Base-by-base conservation (phyloP, 768 basidiomycete species). In the Vararia minispora region DNA sequence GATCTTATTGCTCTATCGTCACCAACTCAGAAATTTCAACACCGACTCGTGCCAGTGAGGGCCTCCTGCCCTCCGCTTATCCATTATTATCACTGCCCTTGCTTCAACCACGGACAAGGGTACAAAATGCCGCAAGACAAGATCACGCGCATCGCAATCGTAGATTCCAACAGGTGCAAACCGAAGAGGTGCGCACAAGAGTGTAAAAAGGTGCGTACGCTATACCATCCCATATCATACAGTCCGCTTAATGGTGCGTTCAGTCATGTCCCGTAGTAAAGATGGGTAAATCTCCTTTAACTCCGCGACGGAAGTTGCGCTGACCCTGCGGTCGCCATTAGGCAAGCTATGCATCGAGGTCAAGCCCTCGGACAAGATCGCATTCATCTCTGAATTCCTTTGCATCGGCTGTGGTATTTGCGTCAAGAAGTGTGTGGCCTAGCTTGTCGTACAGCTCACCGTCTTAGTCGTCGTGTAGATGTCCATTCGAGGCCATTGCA, bases 401-500 rank as follows among this genome's bases (percentile, higher is more conserved):
- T 99, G 95, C 58, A 99, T 99, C 44, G 95, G 95, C 52, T 99
- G 95, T 61, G 95, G 95, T 85, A 98, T 99, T 54, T 99, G 95
- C 58, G 92, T 97, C 24, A 97, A 98, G 66, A 99, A 97, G 94
- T 95, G 54, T 57, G 82, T 64, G 5, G 6, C 3, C 3, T 17
- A 12, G 6, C 7, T 8, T 22, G 8, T 9, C 3, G 4, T 18
- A 12, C 21, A n/a, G 13, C 11, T 13, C 8, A 35, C 5, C 16
- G 28, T 41, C 29, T 17, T 33, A 8, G 17, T 13, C 25, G 27
- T 17, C 12, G 8, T 33, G 26, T 28, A 98, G 94, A 63, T 99
- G 95, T 56, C 95, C 95, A 20, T 99, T 99, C 55, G 95, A 99
- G 65, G 95, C 95, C 43, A 98, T 99, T 57, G 75, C 86, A 32